Base-by-base conservation (phyloP, 164 flowering plant species). In the Taxillus chinensis region DNA sequence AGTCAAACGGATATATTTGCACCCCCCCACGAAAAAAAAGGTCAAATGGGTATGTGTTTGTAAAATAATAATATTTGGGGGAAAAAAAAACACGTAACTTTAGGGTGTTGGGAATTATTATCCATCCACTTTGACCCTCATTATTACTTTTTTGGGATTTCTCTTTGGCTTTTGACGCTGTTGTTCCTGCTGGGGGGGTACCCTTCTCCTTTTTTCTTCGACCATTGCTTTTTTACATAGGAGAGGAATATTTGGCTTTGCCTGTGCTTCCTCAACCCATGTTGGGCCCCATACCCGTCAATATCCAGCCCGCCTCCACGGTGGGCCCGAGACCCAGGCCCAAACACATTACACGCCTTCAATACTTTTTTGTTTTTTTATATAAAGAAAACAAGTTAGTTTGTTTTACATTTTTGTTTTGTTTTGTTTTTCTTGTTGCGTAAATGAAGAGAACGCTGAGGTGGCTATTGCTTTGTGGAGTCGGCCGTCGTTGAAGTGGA, bases 401-500 rank as follows among this genome's bases (percentile, higher is more conserved):
- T 27, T 27, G 0, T 27, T 27, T 27, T 27, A 27, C 27, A 27
- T 27, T 27, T 27, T n/a, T n/a, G n/a, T n/a, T 27, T 27, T 27
- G 27, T 27, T 27, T 27, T 27, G 27, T 27, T 27, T 48, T 7
- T 48, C 12, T 43, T 69, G 74, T 84, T 73, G 86, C 81, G 80
- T 84, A 67, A 77, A 71, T 70, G 53, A 46, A 62, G 71, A 63
- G 66, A 71, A 61, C 64, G 78, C 67, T 66, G 78, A 71, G 59
- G 67, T 80, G 68, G 75, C 65, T 77, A 39, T 75, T 70, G 74
- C 78, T 82, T 80, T 83, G 68, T 60, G 68, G 64, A 67, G 66
- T 27, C 69, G 68, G 86, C 80, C 79, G 81, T 75, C 66, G 62
- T 77, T 70, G 70, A 78, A 82, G 85, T 81, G 85, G 80, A 78